Conservation (phyloP, 176 grass and related monocot genomes). For the Otatea glauca region DNA sequence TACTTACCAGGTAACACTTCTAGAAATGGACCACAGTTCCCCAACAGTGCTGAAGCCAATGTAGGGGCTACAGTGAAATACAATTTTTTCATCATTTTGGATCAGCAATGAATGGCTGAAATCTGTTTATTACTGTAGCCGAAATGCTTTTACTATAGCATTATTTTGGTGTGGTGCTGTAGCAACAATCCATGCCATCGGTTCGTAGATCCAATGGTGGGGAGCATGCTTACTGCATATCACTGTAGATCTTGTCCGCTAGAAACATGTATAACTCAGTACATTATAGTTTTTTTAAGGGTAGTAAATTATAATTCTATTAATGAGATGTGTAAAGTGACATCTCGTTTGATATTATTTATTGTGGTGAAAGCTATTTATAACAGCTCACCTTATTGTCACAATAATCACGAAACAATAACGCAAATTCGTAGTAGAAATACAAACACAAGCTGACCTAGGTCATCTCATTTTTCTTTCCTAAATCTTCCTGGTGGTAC, state of each 20-base stretch:
- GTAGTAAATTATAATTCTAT: background rate
- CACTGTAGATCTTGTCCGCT: background rate
- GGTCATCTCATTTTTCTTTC: constrained; percentile 16
- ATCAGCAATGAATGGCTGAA: background rate
- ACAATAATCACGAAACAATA: background rate
- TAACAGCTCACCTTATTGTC: constrained; percentile 6
- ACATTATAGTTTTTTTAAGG: background rate
- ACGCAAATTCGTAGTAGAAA: constrained; percentile 33
- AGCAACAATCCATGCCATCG: background rate
- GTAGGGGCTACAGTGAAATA: background rate
- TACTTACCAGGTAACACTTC: constrained; percentile 14
- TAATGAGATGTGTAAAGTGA: constrained; percentile 10
- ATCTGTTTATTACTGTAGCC: too few relatives aligned
- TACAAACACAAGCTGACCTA: constrained; percentile 38
- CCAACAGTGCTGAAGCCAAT: background rate
- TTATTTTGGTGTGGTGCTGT: background rate
- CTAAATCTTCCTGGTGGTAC: constrained; percentile 11
- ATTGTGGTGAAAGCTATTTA: background rate
- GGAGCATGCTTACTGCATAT: background rate
- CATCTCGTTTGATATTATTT: constrained; percentile 7
- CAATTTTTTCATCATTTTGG: background rate
- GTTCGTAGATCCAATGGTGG: background rate
- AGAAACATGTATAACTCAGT: background rate
- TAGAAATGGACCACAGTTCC: background rate
- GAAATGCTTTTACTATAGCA: background rate